Evolutionary conservation across 2,329 filamentous ascomycete genomes (phyloP), one percentile per base, ranked within the genome.

Genomic region (Verticillium zaregamsianum): DNA sequence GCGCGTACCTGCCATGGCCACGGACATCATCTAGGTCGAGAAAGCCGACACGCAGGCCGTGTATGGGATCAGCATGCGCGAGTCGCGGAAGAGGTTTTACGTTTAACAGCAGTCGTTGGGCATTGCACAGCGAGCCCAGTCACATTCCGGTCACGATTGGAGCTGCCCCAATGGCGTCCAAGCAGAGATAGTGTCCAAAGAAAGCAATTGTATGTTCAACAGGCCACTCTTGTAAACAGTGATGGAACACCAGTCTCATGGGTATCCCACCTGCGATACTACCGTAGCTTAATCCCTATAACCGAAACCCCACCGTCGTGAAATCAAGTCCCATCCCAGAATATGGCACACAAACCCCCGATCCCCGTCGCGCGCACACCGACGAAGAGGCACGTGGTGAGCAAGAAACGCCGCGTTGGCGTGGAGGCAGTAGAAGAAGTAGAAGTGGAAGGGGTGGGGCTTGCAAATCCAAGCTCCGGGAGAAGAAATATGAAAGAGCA

Each of bases 231-330:
- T 35, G 61, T 55, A 59, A 55, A 58, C 61, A 63, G 59, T 59
- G 61, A 55, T 59, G 63, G 61, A 61, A 63, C 40, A 63, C 63
- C 59, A 59, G 52, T 17, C 61, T 55, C 45, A 40, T 58, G 61
- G 57, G 60, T 64, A 60, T 65, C 55, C 63, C 62, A 62, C 33
- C 58, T 60, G 63, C 61, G 59, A 64, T 49, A 39, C 62, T 62
- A 60, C 52, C 59, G 55, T 58, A 64, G 59, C 45, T 49, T 11
- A 60, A 64, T 62, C 62, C 63, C 61, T 62, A 64, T 62, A 58
- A 60, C 59, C 59, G 49, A 39, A 49, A 63, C 45, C 63, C 63
- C n/a, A 59, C 62, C 58, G 59, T 65, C 63, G 63, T 65, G 33
- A 60, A 65, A 54, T 12, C 45, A 49, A 49, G 20, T 23, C 45